Evolutionary conservation across 2,329 filamentous ascomycete species (phyloP).

Genomic region (Neurospora sp.): DNA sequence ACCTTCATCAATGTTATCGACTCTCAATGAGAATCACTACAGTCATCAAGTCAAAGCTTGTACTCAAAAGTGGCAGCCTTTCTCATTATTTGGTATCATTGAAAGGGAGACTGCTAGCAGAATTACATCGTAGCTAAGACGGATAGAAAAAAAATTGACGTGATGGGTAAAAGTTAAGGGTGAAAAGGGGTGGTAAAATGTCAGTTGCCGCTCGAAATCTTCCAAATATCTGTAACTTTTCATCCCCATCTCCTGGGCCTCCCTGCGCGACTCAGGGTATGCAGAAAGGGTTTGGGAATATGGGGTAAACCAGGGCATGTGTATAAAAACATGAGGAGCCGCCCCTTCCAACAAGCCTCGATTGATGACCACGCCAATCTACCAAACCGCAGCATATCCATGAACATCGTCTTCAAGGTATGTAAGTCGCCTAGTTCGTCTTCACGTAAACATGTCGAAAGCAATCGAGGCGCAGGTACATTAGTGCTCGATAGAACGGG

Average conservation of each 20-base stretch:
- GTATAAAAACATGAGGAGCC: not conserved
- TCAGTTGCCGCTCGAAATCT: slow-evolving; percentile 6
- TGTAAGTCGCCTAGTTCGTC: not conserved
- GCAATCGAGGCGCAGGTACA: not conserved
- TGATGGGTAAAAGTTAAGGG: slow-evolving; percentile 21
- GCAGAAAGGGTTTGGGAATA: slow-evolving; percentile 1
- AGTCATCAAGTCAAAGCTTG: not conserved
- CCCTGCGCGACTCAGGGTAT: not conserved
- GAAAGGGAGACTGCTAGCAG: slow-evolving; percentile 27
- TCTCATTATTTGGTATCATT: slow-evolving; percentile 40
- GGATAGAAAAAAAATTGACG: slow-evolving; percentile 26
- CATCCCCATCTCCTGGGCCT: not conserved
- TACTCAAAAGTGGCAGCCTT: slow-evolving; percentile 19
- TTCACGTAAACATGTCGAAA: not conserved
- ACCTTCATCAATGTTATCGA: not conserved
- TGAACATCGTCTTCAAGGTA: not conserved
- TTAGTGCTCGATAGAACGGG: not conserved
- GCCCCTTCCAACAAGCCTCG: not conserved
- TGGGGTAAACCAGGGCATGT: not conserved
- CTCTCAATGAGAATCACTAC: slow-evolving; percentile 3
- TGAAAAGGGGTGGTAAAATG: slow-evolving; percentile 25
- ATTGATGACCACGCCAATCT: not conserved
- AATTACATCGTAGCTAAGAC: slow-evolving; percentile 39
- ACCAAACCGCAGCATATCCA: not conserved
- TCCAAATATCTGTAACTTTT: not conserved